Evolutionary conservation across 257 asterid genomes (phyloP), one percentile per base, ranked within the genome.

Genomic region (Fraxinus cuspidata): DNA sequence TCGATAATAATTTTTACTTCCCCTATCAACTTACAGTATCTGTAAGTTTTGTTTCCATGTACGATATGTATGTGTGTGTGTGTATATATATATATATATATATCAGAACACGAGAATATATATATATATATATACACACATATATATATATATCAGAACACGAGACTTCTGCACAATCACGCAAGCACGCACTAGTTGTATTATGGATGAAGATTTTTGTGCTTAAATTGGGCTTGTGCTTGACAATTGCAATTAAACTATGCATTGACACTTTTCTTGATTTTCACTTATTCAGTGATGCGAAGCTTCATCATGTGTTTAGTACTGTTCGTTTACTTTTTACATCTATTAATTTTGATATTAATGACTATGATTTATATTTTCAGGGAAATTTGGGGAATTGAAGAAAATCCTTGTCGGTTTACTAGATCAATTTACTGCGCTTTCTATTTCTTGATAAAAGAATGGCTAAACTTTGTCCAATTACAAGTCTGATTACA

Each of bases 231-330:
- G 75, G 37, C 85, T 88, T 88, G 76, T 16, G 72, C 63, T 79
- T 76, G 82, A 86, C 83, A 86, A 58, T 88, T 69, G 81, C 28
- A 77, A 76, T 81, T 63, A 82, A 83, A 84, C 69, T 72, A 80
- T 76, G 34, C 31, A 53, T 19, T 78, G 77, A 86, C 83, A 74
- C 89, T 82, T 86, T 86, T 74, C 89, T 83, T 85, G 88, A 77
- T 81, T 66, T 79, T 84, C 79, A 83, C 87, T 83, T 78, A 66
- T 75, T 70, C 81, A 35, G 78, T 84, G 84, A 84, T 81, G 83
- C 88, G 75, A 82, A 83, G 84, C 85, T 82, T 83, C 74, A 65
- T 64, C 25, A 44, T 68, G 44, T 65, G 32, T 79, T 81, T 78
- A 44, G 25, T 32, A 72, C 79, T 60, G 75, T 65, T 37, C 29